Evolutionary conservation across 805 yeast genomes (phyloP).

Genomic region (Candida quercuum): DNA sequence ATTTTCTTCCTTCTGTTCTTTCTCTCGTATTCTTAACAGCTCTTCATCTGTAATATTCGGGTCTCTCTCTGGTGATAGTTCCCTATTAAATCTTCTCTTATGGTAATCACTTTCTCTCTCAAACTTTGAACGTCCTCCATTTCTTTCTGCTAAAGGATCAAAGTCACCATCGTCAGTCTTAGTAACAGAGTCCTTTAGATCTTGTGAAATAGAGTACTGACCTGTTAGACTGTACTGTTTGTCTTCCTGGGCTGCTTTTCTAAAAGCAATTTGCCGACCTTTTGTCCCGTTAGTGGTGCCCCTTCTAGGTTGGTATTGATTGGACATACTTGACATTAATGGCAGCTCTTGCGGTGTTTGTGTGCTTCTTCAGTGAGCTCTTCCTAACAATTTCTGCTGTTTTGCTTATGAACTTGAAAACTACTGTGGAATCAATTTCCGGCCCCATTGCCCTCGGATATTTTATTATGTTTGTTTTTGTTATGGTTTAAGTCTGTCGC

Average conservation of each 20-base stretch:
- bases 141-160: conserved; percentile 26
- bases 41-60: conserved; percentile 35
- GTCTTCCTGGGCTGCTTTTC: conserved; percentile 5
- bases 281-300: conserved; percentile 1
- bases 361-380: neutral
- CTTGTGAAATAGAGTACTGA: conserved; percentile 35
- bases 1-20: conserved; percentile 30
- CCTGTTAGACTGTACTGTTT: conserved; percentile 27
- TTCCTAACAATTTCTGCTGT: too few species aligned
- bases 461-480: too few species aligned
- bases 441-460: too few species aligned
- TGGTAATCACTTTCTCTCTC: conserved; percentile 45
- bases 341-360: neutral
- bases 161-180: conserved; percentile 17
- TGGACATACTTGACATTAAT: conserved; percentile 7
- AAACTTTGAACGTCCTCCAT: conserved; percentile 23
- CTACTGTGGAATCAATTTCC: too few species aligned
- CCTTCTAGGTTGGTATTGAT: neutral
- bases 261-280: conserved; percentile 8
- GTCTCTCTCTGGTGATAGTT: conserved; percentile 25
- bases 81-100: conserved; percentile 30
- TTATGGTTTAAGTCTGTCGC: too few species aligned
- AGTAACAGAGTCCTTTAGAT: conserved; percentile 24
- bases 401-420: neutral
- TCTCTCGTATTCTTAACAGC: conserved; percentile 34